Percentiles rank a stretch among this genome's conserved stretches.
Evolutionary conservation across 108 stramenopile species (phyloP).

Genomic region (Nitzschia sp.): DNA sequence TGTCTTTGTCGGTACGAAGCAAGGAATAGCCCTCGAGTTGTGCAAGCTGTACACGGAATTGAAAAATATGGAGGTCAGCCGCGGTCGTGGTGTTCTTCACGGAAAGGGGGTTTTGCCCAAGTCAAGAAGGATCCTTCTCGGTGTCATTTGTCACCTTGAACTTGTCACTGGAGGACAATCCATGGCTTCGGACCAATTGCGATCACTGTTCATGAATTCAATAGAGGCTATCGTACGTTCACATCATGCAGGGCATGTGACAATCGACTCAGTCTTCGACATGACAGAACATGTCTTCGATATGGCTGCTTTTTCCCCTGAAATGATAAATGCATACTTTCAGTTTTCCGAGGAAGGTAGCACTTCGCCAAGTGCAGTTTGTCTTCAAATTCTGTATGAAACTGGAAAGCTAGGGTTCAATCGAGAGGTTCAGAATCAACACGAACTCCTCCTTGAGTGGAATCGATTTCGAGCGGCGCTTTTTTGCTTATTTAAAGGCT

Average conservation of each 20-base stretch:
- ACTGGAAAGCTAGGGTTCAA: constrained; percentile 17
- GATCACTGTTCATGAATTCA: constrained; percentile 25
- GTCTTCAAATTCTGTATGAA: constrained; percentile 20
- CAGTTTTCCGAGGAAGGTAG: constrained; percentile 1
- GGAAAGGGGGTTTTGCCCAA: constrained; percentile 61
- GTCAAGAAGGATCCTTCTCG: constrained; percentile 68
- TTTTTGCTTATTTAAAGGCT: constrained; percentile 40
- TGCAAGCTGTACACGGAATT: constrained; percentile 48
- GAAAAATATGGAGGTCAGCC: constrained; percentile 51
- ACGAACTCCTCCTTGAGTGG: constrained; percentile 49
- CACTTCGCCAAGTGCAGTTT: constrained; percentile 7
- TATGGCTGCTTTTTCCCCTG: constrained; percentile 60
- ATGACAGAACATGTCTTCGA: constrained; percentile 64
- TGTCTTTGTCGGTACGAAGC: constrained; percentile 30
- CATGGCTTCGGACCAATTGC: constrained; percentile 28
- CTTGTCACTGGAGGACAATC: constrained; percentile 26
- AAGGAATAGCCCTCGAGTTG: constrained; percentile 44
- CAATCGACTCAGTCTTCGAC: constrained; percentile 39
- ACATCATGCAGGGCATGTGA: neutral
- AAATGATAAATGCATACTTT: constrained; percentile 34
- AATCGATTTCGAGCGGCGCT: constrained; percentile 67
- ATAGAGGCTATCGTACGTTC: constrained; percentile 22
- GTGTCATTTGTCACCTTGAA: constrained; percentile 53
- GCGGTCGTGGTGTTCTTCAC: constrained; percentile 42
- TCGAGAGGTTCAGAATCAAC: neutral